Conservation (phyloP, 768 basidiomycete species). For the Rhizopogon vinicolor region DNA sequence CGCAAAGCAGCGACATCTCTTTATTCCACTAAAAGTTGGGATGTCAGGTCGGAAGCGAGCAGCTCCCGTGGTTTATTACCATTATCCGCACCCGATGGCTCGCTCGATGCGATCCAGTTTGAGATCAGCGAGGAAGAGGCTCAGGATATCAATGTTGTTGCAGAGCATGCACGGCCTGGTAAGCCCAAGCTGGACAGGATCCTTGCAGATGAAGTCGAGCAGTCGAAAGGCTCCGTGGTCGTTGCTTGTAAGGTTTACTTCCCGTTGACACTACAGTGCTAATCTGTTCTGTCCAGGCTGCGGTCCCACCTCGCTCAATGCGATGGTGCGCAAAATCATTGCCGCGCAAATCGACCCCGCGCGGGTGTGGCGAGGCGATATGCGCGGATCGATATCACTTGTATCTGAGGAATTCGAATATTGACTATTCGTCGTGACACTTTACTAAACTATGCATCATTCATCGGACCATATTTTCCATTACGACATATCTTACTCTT, state of each 20-base stretch:
- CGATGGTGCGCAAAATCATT: constrained; percentile 61
- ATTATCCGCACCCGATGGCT: neutral
- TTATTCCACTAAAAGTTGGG: neutral
- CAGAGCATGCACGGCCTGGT: constrained; percentile 62
- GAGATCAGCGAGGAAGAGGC: constrained; percentile 56
- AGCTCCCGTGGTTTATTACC: neutral
- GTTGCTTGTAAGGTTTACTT: constrained; percentile 59
- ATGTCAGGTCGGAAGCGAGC: constrained; percentile 6
- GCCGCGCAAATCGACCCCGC: constrained; percentile 54
- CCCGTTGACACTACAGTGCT: constrained; percentile 1
- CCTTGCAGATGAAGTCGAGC: constrained; percentile 59
- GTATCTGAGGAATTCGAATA: constrained; percentile 68
- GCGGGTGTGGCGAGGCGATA: constrained; percentile 49
- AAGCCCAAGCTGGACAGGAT: constrained; percentile 61
- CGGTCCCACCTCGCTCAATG: constrained; percentile 68
- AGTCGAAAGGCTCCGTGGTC: constrained; percentile 48
- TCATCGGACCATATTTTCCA: neutral
- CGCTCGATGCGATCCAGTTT: constrained; percentile 21
- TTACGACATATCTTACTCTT: neutral
- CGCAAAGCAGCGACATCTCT: neutral
- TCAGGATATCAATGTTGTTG: constrained; percentile 50
- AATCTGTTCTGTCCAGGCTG: constrained; percentile 44
- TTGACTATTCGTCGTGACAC: constrained; percentile 23
- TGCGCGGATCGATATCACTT: constrained; percentile 53
- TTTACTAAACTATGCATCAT: neutral